phyloP scores from a whole-genome alignment of 2,329 filamentous ascomycete species.

The Calonectria fujianensis region DNA sequence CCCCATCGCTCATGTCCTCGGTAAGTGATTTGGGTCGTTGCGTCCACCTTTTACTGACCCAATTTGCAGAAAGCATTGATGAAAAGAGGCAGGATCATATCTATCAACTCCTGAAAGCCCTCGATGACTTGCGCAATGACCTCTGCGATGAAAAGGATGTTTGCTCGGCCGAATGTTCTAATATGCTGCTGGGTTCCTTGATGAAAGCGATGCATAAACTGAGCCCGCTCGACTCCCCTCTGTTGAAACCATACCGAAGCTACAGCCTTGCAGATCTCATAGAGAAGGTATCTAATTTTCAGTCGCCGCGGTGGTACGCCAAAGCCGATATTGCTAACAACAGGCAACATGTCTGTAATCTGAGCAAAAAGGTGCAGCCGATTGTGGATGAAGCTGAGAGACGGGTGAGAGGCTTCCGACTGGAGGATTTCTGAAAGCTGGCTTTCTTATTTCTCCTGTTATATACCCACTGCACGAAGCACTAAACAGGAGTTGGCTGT shows the following conservation, averaged over 20 bases:
- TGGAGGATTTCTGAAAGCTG: background rate
- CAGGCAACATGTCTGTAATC: background rate
- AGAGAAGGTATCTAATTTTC: constrained; percentile 15
- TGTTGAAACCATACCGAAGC: background rate
- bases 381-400: background rate
- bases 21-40: background rate
- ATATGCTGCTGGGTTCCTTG: constrained; percentile 16
- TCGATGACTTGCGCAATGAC: constrained; percentile 3
- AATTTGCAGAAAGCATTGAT: background rate
- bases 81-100: constrained; percentile 6
- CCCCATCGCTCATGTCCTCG: background rate
- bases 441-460: background rate
- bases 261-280: constrained; percentile 1
- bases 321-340: constrained; percentile 17
- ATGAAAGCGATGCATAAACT: constrained; percentile 14
- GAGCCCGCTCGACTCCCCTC: background rate
- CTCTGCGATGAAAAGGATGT: constrained; percentile 8
- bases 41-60: background rate
- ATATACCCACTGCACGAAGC: background rate
- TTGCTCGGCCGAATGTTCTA: constrained; percentile 2
- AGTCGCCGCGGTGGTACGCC: background rate
- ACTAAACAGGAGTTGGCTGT: background rate
- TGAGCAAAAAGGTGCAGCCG: constrained; percentile 5
- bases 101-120: background rate
- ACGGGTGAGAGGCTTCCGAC: background rate